phyloP scores from a whole-genome alignment of 2,329 filamentous ascomycete species.

The Penicillium sp. region DNA sequence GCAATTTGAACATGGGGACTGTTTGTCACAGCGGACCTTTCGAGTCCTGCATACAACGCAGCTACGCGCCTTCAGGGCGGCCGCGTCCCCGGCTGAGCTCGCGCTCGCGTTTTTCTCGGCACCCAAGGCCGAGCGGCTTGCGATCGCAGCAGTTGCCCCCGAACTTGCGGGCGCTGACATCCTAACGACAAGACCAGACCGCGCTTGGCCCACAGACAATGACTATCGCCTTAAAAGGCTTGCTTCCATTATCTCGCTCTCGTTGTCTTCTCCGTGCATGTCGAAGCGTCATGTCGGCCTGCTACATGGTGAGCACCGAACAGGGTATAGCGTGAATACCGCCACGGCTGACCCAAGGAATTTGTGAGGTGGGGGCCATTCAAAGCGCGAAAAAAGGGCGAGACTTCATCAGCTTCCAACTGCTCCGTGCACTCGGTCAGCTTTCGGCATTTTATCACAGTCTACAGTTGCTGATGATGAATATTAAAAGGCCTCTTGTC shows the following conservation, averaged over 20 bases:
- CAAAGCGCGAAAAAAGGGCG: constrained; percentile 8
- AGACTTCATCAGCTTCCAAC: not conserved
- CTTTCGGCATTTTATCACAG: not conserved
- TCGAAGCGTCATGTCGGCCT: not conserved
- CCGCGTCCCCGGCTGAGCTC: constrained; percentile 2
- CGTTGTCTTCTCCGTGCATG: not conserved
- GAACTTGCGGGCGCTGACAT: not conserved
- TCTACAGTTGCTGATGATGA: not conserved
- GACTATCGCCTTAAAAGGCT: not conserved
- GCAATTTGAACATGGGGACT: constrained; percentile 58
- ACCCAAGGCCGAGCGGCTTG: constrained; percentile 10
- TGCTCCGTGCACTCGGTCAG: not conserved
- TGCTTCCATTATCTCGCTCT: not conserved
- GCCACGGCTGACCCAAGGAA: not conserved
- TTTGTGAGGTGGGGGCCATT: not conserved
- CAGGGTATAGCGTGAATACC: not conserved
- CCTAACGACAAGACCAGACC: not conserved
- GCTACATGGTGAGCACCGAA: not conserved
- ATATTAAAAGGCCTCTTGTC: not conserved
- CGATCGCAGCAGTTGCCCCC: not conserved
- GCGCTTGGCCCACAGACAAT: not conserved
- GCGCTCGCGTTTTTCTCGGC: constrained; percentile 19
- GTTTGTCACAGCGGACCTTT: constrained; percentile 60
- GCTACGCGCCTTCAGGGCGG: constrained; percentile 41
- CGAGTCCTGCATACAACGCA: constrained; percentile 54